Percentiles rank a stretch among this genome's conserved stretches.
These are phyloP conservation scores for Ramaria sp. DNA, from an alignment of 768 basidiomycete genomes.

Conservation along the genomic window DNA sequence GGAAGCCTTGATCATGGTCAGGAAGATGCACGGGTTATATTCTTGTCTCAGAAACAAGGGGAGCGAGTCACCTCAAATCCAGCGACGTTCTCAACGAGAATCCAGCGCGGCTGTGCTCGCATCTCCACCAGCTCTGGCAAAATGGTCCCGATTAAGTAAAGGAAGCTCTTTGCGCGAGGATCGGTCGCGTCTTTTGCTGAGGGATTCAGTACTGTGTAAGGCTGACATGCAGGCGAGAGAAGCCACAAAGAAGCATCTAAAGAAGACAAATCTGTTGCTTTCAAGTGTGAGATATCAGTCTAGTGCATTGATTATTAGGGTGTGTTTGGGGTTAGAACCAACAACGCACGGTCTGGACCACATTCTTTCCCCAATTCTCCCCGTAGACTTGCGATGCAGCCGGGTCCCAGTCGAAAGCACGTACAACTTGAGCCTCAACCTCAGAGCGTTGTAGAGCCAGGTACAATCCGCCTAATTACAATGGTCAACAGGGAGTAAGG, in stretches of 20 bases:
- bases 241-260: conserved; percentile 61
- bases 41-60: not conserved
- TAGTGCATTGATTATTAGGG: conserved; percentile 12
- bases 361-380: conserved; percentile 40
- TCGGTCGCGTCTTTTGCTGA: conserved; percentile 59
- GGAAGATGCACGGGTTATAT: not conserved
- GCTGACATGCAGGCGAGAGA: conserved; percentile 75
- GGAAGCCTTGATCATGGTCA: conserved; percentile 38
- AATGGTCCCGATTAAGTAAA: conserved; percentile 54
- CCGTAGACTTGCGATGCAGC: conserved; percentile 60
- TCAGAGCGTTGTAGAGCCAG: conserved; percentile 47
- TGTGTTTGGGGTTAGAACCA: not conserved
- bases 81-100: conserved; percentile 74
- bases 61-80: conserved; percentile 56
- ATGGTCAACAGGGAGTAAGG: conserved; percentile 1
- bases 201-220: conserved; percentile 72
- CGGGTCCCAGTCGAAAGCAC: conserved; percentile 82
- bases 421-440: conserved; percentile 36
- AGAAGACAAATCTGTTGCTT: conserved; percentile 33
- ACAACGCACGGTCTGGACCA: conserved; percentile 40
- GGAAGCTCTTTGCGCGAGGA: conserved; percentile 66
- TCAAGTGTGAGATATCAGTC: conserved; percentile 54
- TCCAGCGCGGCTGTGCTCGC: conserved; percentile 39
- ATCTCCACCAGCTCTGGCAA: conserved; percentile 44
- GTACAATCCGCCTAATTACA: conserved; percentile 55